Base-by-base conservation (phyloP, 208 protist species). In the Crithidia mellificae region DNA sequence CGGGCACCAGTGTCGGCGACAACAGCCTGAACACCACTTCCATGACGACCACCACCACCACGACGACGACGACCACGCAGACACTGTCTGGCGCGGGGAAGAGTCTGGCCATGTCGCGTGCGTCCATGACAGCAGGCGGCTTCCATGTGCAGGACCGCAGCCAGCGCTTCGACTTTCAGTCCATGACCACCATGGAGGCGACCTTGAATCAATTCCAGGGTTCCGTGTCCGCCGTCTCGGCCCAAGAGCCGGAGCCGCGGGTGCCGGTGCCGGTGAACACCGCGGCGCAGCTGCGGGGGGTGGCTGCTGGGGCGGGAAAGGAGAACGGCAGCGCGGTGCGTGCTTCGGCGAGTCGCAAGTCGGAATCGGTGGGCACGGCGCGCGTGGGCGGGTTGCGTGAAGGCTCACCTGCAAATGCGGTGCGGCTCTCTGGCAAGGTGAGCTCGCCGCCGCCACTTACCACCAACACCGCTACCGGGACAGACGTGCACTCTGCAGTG, bases 171-270 rank as follows among this genome's bases (percentile, higher is more conserved):
- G 46, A 65, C 34, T 55, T 65, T 34, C 29, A 43, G 12, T 46
- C 46, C 32, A 38, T 55, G 56, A 46, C 58, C 7, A 34, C 41
- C 30, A 78, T 80, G 74, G 74, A 74, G 63, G 62, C 63, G 55
- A 74, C 74, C 20, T 2, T 70, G 55, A 73, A 70, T 49, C 54
- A 68, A 39, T 67, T 71, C 39, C 54, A 59, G 24, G 36, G 6
- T 2, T 70, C 61, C n/a, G 29, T 58, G 5, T 52, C 25, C 11
- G 38, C 32, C 7, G 39, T 53, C n/a, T 70, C 66, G 2, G 36
- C 43, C 11, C 11, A 32, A 24, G 58, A 68, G 50, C 58, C 56
- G 27, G 50, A 71, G 34, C 38, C 56, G 59, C 52, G 24, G 41
- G 50, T 27, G 19, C 69, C 63, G 9, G 39, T 14, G 27, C 6